Evolutionary conservation across 2,329 filamentous ascomycete genomes (phyloP).

Genomic region (Colletotrichum tanaceti): DNA sequence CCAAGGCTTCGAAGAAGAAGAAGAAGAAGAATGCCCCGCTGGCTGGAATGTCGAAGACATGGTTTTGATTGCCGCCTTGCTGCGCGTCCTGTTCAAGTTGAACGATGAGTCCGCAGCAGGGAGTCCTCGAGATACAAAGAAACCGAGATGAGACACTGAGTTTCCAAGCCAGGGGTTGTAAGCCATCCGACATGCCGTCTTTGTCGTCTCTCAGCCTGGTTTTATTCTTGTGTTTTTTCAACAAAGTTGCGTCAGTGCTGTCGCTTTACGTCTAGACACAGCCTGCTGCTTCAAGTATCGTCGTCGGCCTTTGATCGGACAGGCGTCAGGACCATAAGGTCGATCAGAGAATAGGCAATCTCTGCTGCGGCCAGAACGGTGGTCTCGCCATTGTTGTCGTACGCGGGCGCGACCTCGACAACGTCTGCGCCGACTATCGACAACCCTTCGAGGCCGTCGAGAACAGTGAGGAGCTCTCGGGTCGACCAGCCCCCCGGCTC

Average conservation of each 20-base stretch:
- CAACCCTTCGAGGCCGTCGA: constrained; percentile 76
- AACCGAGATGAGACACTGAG: background rate
- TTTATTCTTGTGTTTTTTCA: no score
- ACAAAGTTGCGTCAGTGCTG: no score
- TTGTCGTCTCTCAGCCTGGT: background rate
- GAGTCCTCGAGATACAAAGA: background rate
- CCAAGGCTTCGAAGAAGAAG: no score
- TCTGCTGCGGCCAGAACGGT: constrained; percentile 81
- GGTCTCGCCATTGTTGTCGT: constrained; percentile 78
- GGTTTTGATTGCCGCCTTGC: background rate
- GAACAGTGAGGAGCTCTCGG: constrained; percentile 78
- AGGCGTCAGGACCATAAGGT: constrained; percentile 65
- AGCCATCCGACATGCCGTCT: no score
- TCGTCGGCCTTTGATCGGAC: constrained; percentile 40
- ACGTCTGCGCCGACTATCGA: constrained; percentile 83
- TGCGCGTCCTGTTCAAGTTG: no score
- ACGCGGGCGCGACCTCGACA: constrained; percentile 82
- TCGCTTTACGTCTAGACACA: background rate
- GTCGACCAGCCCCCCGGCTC: constrained; percentile 86
- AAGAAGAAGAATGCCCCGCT: no score
- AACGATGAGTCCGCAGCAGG: background rate
- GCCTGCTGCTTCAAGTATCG: background rate
- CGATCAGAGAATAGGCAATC: constrained; percentile 78
- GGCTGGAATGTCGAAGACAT: background rate
- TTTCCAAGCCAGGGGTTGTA: no score